These are phyloP conservation scores for Cryptosporidium ubiquitum DNA, from an alignment of 169 alveolate species.

Conservation along the genomic window DNA sequence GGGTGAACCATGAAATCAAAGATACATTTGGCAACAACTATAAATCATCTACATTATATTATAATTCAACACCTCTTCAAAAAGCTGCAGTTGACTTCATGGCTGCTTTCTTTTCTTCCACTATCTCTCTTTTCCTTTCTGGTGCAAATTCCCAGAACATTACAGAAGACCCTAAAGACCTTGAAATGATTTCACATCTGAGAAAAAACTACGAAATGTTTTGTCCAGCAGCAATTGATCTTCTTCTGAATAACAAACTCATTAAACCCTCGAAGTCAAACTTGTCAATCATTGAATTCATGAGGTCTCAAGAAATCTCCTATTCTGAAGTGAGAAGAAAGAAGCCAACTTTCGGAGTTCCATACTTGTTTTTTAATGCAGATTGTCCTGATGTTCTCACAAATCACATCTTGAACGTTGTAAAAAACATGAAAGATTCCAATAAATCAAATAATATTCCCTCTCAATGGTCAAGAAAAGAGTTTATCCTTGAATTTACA, in stretches of 20 bases:
- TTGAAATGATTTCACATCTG: not conserved
- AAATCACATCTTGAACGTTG: not conserved
- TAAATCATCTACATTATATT: not conserved
- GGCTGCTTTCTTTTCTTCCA: slow-evolving; percentile 40
- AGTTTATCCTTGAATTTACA: slow-evolving; percentile 31
- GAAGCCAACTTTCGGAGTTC: slow-evolving; percentile 33
- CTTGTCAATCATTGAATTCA: not conserved
- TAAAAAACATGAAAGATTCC: not conserved
- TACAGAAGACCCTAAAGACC: slow-evolving; percentile 30
- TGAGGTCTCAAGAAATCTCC: slow-evolving; percentile 22
- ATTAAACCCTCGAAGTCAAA: too few relatives aligned
- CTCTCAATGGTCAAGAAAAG: slow-evolving; percentile 14
- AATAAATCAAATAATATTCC: not conserved
- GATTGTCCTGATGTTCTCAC: slow-evolving; percentile 56
- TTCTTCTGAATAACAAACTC: not conserved
- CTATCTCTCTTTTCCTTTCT: slow-evolving; percentile 24
- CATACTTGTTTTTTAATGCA: slow-evolving; percentile 37
- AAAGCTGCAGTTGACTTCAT: slow-evolving; percentile 45
- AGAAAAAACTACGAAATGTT: not conserved
- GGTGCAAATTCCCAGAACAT: slow-evolving; percentile 19
- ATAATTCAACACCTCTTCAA: slow-evolving; percentile 22
- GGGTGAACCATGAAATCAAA: slow-evolving; percentile 7
- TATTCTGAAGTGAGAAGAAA: slow-evolving; percentile 23
- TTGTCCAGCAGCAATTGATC: slow-evolving; percentile 41
- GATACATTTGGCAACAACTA: not conserved